phyloP scores from a whole-genome alignment of 2,329 filamentous ascomycete species.

The Fusarium cicatricum region DNA sequence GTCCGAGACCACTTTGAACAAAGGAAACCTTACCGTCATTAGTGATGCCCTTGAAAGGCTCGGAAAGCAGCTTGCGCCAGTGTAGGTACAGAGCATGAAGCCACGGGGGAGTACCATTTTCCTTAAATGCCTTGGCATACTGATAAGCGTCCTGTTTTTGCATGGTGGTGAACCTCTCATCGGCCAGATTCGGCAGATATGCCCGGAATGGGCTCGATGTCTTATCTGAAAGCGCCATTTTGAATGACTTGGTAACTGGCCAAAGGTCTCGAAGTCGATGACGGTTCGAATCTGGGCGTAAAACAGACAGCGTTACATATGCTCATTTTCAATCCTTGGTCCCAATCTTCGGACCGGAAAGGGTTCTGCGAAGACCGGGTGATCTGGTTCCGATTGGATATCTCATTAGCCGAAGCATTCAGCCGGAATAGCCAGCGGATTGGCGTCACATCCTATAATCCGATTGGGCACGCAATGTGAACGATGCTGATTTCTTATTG shows the following conservation, averaged over 20 bases:
- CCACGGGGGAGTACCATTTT: conserved; percentile 70
- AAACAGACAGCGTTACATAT: no score
- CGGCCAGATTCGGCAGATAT: conserved; percentile 68
- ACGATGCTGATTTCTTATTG: no score
- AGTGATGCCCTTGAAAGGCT: conserved; percentile 77
- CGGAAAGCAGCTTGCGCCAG: conserved; percentile 65
- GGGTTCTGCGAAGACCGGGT: not conserved
- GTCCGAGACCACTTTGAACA: not conserved
- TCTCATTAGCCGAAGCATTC: no score
- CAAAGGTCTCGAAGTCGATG: no score
- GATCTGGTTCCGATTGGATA: conserved; percentile 1
- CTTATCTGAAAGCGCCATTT: not conserved
- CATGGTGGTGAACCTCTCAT: conserved; percentile 69
- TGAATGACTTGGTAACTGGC: not conserved
- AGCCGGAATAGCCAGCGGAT: no score
- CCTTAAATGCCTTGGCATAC: conserved; percentile 69
- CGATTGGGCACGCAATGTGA: no score
- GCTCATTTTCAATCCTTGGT: no score
- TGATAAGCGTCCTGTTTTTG: conserved; percentile 68
- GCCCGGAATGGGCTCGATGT: conserved; percentile 49
- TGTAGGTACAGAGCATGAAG: conserved; percentile 67
- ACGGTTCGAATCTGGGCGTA: no score
- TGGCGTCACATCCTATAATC: not conserved
- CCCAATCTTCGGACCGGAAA: no score
- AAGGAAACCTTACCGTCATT: conserved; percentile 62